Evolutionary conservation across 192 early-diverging fungal genomes (phyloP), one percentile per base, ranked within the genome.

Genomic region (Backusella australiensis): DNA sequence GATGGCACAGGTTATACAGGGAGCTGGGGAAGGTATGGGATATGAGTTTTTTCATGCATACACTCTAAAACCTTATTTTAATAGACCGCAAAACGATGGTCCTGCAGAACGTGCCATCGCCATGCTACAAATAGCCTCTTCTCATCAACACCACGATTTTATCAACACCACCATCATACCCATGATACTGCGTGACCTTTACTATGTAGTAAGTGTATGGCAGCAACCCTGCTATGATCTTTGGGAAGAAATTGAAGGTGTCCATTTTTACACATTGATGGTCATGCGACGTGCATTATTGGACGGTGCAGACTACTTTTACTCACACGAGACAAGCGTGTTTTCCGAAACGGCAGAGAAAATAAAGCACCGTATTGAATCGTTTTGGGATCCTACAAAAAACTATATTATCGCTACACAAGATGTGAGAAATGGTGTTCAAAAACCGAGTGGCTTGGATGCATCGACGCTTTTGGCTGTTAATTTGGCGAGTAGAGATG

Each of bases 191-290:
- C 38, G 39, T 8, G 92, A 93, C 67, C 78, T 94, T 36, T 87
- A 94, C 44, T 93, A 90, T 76, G 78, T 91, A 9, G 78, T 82
- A 0, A 41, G 67, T 7, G 75, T 85, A 21, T 93, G 88, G 88
- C 39, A 17, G 23, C 72, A 86, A 1, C 75, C 77, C 34, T 73
- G 73, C 32, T 84, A 83, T 49, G 92, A 96, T 74, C 86, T 95
- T 9, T 96, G 95, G 94, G 95, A 96, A 78, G 95, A 96, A 74
- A 75, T 89, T 4, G 72, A 84, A 2, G 95, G 90, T 9, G 32
- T 81, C 42, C 92, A 95, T 78, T 93, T 90, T 67, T 94, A 89
- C 77, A 96, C 93, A 6, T 72, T 82, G 23, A 77, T 87, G 77
- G 91, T 89, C 15, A 92, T 92, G 79, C 84, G 85, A 4, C 76